phyloP scores from a whole-genome alignment of 1,139 yeast genomes.

The Yamadazyma trypodendri region DNA sequence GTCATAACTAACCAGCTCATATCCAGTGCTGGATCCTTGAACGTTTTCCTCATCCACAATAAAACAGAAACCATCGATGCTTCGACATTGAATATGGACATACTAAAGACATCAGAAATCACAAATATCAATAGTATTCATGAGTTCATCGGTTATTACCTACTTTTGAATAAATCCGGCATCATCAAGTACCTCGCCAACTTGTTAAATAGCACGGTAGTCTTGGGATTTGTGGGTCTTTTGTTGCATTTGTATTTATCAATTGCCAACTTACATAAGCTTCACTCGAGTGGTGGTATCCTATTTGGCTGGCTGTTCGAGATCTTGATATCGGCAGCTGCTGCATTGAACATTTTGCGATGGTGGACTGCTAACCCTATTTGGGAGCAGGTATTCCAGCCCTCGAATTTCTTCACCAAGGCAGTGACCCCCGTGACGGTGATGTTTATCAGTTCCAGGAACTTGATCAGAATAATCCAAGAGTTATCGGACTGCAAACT shows the following conservation, averaged over 20 bases:
- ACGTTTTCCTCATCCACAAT: constrained; percentile 30
- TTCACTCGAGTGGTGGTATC: constrained; percentile 61
- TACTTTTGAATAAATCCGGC: constrained; percentile 18
- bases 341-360: constrained; percentile 41
- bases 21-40: constrained; percentile 42
- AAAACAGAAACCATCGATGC: neutral
- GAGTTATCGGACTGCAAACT: constrained; percentile 19
- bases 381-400: constrained; percentile 33
- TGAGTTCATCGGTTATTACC: constrained; percentile 24
- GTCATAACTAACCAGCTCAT: constrained; percentile 50
- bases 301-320: constrained; percentile 61
- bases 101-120: neutral
- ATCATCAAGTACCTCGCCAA: constrained; percentile 3
- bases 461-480: constrained; percentile 27
- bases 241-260: constrained; percentile 38
- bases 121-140: constrained; percentile 8
- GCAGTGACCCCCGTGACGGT: constrained; percentile 26
- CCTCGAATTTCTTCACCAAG: constrained; percentile 28
- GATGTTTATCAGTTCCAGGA: constrained; percentile 30
- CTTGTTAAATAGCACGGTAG: constrained; percentile 6
- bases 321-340: constrained; percentile 49
- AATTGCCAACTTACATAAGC: constrained; percentile 51
- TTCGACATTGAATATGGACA: neutral
- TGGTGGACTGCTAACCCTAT: constrained; percentile 18
- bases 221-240: constrained; percentile 13